These are phyloP conservation scores for Camillea tinctor DNA, from an alignment of 2,329 filamentous ascomycete species.

Conservation along the genomic window DNA sequence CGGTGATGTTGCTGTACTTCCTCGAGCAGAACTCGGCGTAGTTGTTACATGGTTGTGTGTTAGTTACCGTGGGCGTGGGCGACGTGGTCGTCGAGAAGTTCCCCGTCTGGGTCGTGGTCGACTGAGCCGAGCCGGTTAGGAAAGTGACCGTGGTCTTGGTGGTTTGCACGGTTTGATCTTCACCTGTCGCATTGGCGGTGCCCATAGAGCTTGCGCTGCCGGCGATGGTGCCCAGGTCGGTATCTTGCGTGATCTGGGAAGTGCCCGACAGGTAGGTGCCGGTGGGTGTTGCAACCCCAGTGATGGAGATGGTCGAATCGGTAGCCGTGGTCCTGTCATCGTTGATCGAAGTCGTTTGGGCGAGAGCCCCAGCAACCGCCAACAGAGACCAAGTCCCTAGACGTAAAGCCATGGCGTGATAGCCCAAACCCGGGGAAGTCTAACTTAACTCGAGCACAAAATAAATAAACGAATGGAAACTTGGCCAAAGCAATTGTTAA, in stretches of 20 bases:
- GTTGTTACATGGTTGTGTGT: constrained; percentile 79
- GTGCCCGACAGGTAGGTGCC: constrained; percentile 45
- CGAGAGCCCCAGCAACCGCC: constrained; percentile 21
- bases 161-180: constrained; percentile 5
- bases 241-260: constrained; percentile 42
- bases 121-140: constrained; percentile 46
- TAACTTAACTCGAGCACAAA: background rate
- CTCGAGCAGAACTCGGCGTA: constrained; percentile 73
- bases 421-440: background rate
- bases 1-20: constrained; percentile 78
- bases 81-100: constrained; percentile 44
- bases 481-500: background rate
- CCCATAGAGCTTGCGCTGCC: constrained; percentile 29
- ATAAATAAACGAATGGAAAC: background rate
- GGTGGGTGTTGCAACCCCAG: constrained; percentile 39
- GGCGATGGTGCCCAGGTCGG: constrained; percentile 22
- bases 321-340: constrained; percentile 38
- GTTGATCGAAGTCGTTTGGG: constrained; percentile 35
- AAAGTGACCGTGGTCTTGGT: constrained; percentile 35
- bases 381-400: constrained; percentile 24
- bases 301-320: constrained; percentile 29
- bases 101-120: constrained; percentile 42
- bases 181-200: constrained; percentile 33
- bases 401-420: constrained; percentile 21
- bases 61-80: constrained; percentile 50